Base-by-base conservation (phyloP, 352 stramenopile species). In the Phytopythium chamaehyphon region DNA sequence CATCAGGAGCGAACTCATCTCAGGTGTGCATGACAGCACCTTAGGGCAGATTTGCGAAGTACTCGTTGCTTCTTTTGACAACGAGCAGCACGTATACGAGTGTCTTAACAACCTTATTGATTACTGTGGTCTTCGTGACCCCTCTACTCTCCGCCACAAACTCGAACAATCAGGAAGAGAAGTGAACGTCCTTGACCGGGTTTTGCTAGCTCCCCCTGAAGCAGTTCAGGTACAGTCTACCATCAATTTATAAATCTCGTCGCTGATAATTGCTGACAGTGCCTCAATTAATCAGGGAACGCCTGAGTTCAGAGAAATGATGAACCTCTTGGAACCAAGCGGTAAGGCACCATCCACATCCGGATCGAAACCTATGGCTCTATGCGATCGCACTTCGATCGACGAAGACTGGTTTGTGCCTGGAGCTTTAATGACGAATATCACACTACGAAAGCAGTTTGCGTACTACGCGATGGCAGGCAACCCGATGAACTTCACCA, bases 1-100 rank as follows among this genome's bases (percentile, higher is more conserved):
- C 1, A 68, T 68, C 35, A 79, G 78, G 49, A 66, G 61, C 24
- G 73, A 86, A 18, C 59, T 86, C 16, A 76, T 90, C 35, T 84
- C 71, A 0, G 60, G 69, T 16, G 35, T 54, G 1, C 69, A 76
- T 11, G 64, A 80, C 31, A 69, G 62, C 18, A 72, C 61, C 5
- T 73, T 90, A 14, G 65, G 61, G 1, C 68, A 61, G n/a, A 64
- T 86, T 16, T 88, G 79, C 45, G 80, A 84, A 42, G 63, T 39
- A 3, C 69, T 90, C 19, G 63, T 90, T 28, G 64, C 77, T n/a
- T 78, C 69, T 3, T 90, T 83, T 36, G 72, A 77, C 44, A 88
- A 88, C 45, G 75, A 88, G 39, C 76, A 86, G 61, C 64, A 85
- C 46, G 80, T 90, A 1, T 86, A 88, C 43, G 69, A 86, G 47